Conservation (phyloP, 306 rosid genomes). For the Trichosanthes cucumerina region DNA sequence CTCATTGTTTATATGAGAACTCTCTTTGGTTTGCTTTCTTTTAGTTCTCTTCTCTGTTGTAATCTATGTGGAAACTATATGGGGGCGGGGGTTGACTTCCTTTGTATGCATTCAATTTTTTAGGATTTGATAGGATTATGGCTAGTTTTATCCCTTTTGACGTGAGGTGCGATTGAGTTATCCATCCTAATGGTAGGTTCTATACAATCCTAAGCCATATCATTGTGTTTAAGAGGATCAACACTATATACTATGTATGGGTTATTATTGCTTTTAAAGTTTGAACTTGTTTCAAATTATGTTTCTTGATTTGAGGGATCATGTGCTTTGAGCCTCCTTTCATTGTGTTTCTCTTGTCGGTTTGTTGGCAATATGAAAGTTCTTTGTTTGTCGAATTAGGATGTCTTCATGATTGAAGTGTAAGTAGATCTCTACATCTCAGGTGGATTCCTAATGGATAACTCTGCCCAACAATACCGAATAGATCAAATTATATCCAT, state of each 20-base stretch:
- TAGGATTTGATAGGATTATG: no score
- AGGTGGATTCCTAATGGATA: slow-evolving; percentile 99
- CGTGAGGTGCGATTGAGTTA: background rate
- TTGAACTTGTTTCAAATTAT: background rate
- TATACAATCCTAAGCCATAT: background rate
- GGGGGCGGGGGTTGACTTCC: background rate
- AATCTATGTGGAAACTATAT: background rate
- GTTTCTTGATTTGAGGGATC: background rate
- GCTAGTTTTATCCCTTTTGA: background rate
- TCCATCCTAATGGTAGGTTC: background rate
- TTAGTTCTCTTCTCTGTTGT: background rate
- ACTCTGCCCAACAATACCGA: slow-evolving; percentile 88
- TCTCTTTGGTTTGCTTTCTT: background rate
- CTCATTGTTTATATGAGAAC: background rate
- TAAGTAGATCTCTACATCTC: slow-evolving; percentile 12
- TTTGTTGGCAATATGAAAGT: background rate
- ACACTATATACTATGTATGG: background rate
- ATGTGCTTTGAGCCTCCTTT: background rate
- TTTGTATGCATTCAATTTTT: background rate
- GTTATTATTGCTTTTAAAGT: background rate
- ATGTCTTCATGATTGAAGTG: background rate
- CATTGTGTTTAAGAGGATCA: background rate
- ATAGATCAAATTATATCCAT: slow-evolving; percentile 82
- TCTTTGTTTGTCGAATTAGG: background rate
- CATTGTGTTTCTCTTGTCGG: background rate